These are phyloP conservation scores for Leishmania tropica DNA, from an alignment of 208 protist genomes.

Conservation along the genomic window DNA sequence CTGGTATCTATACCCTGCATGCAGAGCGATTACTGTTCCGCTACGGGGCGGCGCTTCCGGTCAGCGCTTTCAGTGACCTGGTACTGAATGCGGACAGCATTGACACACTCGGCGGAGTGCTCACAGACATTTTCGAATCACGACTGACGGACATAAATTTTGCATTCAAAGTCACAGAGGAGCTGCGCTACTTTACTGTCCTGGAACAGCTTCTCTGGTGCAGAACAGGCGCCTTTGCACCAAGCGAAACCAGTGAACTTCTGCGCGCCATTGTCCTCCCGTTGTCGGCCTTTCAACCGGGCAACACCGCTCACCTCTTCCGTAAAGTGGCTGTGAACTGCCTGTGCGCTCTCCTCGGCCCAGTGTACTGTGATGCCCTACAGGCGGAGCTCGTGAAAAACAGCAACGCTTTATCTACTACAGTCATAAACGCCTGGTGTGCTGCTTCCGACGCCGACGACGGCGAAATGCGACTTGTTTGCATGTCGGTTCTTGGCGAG, in stretches of 20 bases:
- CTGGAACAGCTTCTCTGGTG: conserved; percentile 76
- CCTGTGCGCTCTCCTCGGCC: conserved; percentile 61
- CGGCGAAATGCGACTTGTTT: conserved; percentile 85
- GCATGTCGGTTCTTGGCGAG: conserved; percentile 55
- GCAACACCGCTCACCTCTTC: conserved; percentile 76
- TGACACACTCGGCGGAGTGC: conserved; percentile 28
- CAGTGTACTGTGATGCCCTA: conserved; percentile 31
- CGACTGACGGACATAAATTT: conserved; percentile 75
- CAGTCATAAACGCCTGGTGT: conserved; percentile 62
- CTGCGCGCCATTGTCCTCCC: conserved; percentile 73
- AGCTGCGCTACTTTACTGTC: conserved; percentile 76
- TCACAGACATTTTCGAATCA: conserved; percentile 70
- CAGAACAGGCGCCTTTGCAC: conserved; percentile 33
- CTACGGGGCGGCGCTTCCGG: conserved; percentile 68
- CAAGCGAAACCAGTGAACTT: conserved; percentile 53
- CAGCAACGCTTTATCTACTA: conserved; percentile 42
- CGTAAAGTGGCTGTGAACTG: conserved; percentile 86
- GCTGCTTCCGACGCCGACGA: conserved; percentile 85
- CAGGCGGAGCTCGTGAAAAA: conserved; percentile 34
- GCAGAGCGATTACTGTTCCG: conserved; percentile 55
- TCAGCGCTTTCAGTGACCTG: conserved; percentile 73
- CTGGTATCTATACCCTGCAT: conserved; percentile 78
- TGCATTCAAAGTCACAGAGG: conserved; percentile 66
- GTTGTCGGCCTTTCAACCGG: conserved; percentile 60
- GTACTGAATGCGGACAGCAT: conserved; percentile 47